Percentiles rank a stretch among this genome's conserved stretches.
Conservation (phyloP, 2,329 filamentous ascomycete genomes). For the Neonectria coccinea region DNA sequence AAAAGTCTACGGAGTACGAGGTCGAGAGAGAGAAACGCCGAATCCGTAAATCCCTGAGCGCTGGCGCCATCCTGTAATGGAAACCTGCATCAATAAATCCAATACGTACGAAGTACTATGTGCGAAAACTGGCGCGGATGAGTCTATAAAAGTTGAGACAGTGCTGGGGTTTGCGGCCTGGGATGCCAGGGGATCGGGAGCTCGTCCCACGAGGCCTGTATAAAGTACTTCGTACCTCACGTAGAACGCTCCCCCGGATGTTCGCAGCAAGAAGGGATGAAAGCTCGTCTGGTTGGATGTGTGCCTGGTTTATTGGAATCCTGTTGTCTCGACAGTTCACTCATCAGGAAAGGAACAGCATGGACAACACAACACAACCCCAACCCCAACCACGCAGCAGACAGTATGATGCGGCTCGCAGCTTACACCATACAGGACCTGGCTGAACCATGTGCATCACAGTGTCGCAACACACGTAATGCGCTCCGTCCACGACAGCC, state of each 20-base stretch:
- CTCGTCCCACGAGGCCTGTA: background rate
- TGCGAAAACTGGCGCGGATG: background rate
- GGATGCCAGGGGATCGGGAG: background rate
- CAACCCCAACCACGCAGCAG: too few species aligned
- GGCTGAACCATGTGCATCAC: background rate
- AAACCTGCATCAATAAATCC: constrained; percentile 14
- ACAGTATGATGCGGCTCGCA: constrained; percentile 4
- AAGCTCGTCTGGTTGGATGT: background rate
- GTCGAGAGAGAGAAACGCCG: too few species aligned
- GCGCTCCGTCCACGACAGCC: constrained; percentile 26
- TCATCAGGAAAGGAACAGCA: background rate
- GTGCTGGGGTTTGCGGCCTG: constrained; percentile 3
- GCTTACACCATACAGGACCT: constrained; percentile 19
- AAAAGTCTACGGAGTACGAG: background rate
- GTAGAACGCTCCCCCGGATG: background rate
- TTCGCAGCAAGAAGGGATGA: background rate
- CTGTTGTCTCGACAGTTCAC: constrained; percentile 4
- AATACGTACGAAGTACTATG: background rate
- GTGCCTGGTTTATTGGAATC: constrained; percentile 5
- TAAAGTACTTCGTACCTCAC: background rate
- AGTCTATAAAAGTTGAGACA: constrained; percentile 14
- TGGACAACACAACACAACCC: background rate
- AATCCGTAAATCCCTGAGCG: constrained; percentile 6
- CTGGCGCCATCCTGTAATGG: constrained; percentile 15
- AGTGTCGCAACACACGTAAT: constrained; percentile 15